Base-by-base conservation (phyloP, 2,329 filamentous ascomycete species). In the Ceratocystis destructans region DNA sequence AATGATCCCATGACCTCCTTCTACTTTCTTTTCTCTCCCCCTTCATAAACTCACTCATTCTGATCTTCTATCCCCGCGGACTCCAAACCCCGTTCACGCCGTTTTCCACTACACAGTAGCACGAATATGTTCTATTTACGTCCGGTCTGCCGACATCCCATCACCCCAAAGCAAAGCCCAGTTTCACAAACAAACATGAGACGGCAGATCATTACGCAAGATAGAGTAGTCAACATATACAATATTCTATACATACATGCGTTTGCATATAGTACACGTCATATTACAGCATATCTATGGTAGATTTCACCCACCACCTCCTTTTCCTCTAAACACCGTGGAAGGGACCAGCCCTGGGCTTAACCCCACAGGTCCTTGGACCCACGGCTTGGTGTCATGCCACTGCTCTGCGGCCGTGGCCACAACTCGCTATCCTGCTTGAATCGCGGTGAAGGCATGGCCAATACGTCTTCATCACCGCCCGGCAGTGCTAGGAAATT, bases 401-500 rank as follows among this genome's bases (percentile, higher is more conserved):
- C 72, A 62, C 79, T 80, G 70, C 78, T 81, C 64, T 70, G 72
- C 15, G 77, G 77, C 65, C 77, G 71, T 25, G 76, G 77, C 76
- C 77, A 80, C 31, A 66, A 28, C 64, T 75, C 73, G 57, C 77
- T 76, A n/a, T 73, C 71, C 6, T 70, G 71, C 8, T 46, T 67
- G 59, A 66, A 66, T 33, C 64, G 28, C 62, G 68, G 59, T 64
- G 67, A 61, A 67, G 63, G 66, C 70, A 45, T 66, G 64, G 44
- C 70, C 70, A 37, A 53, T 65, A 17, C n/a, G 10, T 48, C 65
- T 8, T 33, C 22, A 5, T 66, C 70, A 3, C 70, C 68, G 4
- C 74, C 76, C 3, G 82, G 81, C 33, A 85, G 73, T 5, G 81
- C 78, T 66, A 84, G 71, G 70, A 84, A 85, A 12, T 78, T 78